Evolutionary conservation across 345 rosid species (phyloP).

Genomic region (Corchorus capsularis): DNA sequence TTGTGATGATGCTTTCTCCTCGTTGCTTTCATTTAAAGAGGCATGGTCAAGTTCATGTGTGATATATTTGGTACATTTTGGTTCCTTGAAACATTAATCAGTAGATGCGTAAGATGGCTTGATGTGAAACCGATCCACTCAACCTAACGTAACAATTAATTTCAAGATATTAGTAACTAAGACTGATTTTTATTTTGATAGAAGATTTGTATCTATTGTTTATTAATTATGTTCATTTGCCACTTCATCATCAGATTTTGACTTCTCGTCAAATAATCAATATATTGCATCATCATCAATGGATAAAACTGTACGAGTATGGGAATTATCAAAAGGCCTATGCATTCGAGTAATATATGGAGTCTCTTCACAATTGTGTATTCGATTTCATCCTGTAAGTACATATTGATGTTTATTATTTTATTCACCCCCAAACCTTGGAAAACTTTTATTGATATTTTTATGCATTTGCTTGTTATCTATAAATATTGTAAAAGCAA

Average conservation of each 20-base stretch:
- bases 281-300: conserved; percentile 87
- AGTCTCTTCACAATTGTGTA: conserved; percentile 78
- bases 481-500: neutral
- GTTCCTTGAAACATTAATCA: neutral
- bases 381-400: conserved; percentile 97
- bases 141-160: neutral
- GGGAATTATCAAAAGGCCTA: conserved; percentile 90
- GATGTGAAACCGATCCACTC: neutral
- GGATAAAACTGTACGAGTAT: conserved; percentile 97
- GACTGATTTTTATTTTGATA: conserved; percentile 5
- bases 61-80: neutral
- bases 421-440: conserved; percentile 5
- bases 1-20: conserved; percentile 17
- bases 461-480: neutral
- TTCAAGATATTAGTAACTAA: neutral
- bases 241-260: conserved; percentile 71
- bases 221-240: conserved; percentile 19
- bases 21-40: conserved; percentile 18
- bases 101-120: neutral
- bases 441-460: neutral
- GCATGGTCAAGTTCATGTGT: neutral
- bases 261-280: conserved; percentile 97
- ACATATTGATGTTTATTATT: conserved; percentile 6
- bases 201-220: neutral
- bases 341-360: conserved; percentile 97